Evolutionary conservation across 2,329 filamentous ascomycete species (phyloP), one percentile per base, ranked within the genome.

Genomic region (Aspergillus bombycis): DNA sequence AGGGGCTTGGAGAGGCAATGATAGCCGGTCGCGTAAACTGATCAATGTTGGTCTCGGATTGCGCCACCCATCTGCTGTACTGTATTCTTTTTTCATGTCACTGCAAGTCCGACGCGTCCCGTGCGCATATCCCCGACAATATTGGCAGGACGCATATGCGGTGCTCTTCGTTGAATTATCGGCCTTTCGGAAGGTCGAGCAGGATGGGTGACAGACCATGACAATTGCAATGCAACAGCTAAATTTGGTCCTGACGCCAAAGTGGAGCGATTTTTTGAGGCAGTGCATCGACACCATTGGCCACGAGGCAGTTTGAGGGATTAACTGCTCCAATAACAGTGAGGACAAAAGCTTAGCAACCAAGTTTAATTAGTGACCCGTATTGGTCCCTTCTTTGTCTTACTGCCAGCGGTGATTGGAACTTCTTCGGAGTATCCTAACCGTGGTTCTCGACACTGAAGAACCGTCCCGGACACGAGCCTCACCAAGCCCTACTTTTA

Each of bases 251-350:
- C 19, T 19, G n/a, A 55, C 14, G 8, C 32, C 12, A 9, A 26
- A 55, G 52, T 55, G 52, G 52, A 26, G 26, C 52, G 4, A 12
- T 8, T 23, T 14, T 23, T 34, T 36, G 52, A 38, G 52, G 52
- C 52, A 55, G 52, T 55, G 52, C 52, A 55, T 32, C 4, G 1
- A 36, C n/a, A 14, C 23, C 21, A 55, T 55, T 55, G 52, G 52
- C 52, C 6, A 2, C n/a, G 32, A 34, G 52, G 32, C 52, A 21
- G 21, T 21, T 26, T 55, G 52, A 55, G 52, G 52, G 52, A 55
- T 36, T 55, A 55, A 55, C 52, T 55, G 30, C 52, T 55, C 52
- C 52, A 55, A 55, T 55, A 23, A 55, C 12, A 38, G n/a, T n/a
- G 14, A 55, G 21, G 6, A 3, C 10, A 55, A 55, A 55, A 55